These are phyloP conservation scores for Thermothelomyces thermophilus DNA, from an alignment of 2,329 filamentous ascomycete species.

Conservation along the genomic window DNA sequence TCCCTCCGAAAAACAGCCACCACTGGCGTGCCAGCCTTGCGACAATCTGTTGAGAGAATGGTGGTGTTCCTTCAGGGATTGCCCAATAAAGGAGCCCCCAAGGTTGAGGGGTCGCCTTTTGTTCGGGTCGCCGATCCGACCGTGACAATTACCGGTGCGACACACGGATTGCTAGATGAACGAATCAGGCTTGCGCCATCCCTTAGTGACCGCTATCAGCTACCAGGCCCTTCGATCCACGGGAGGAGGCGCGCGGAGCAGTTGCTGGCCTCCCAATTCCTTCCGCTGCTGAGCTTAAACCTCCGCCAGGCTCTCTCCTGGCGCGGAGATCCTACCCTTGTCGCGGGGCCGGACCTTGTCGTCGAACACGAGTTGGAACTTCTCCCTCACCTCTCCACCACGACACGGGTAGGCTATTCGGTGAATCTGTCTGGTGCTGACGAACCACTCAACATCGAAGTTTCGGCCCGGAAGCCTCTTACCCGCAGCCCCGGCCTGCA, in stretches of 20 bases:
- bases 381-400: constrained; percentile 34
- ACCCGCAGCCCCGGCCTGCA: constrained; percentile 16
- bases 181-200: constrained; percentile 29
- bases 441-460: constrained; percentile 33
- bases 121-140: constrained; percentile 28
- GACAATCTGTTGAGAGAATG: constrained; percentile 25
- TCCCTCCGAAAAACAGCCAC: constrained; percentile 35
- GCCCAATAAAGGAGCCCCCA: not conserved
- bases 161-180: constrained; percentile 35
- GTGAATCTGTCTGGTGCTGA: constrained; percentile 27
- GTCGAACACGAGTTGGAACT: constrained; percentile 35
- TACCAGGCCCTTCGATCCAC: constrained; percentile 32
- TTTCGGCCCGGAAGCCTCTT: constrained; percentile 26
- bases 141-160: constrained; percentile 34
- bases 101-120: not conserved
- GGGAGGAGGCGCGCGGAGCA: constrained; percentile 32
- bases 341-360: constrained; percentile 24
- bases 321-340: not conserved
- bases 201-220: constrained; percentile 36
- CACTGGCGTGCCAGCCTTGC: constrained; percentile 30
- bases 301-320: constrained; percentile 36
- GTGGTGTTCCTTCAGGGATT: constrained; percentile 17
- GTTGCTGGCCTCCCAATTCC: constrained; percentile 34
- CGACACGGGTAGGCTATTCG: constrained; percentile 31
- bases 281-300: constrained; percentile 33